Base-by-base conservation (phyloP, 2,329 filamentous ascomycete genomes). In the Colletotrichum neosansevieriae region DNA sequence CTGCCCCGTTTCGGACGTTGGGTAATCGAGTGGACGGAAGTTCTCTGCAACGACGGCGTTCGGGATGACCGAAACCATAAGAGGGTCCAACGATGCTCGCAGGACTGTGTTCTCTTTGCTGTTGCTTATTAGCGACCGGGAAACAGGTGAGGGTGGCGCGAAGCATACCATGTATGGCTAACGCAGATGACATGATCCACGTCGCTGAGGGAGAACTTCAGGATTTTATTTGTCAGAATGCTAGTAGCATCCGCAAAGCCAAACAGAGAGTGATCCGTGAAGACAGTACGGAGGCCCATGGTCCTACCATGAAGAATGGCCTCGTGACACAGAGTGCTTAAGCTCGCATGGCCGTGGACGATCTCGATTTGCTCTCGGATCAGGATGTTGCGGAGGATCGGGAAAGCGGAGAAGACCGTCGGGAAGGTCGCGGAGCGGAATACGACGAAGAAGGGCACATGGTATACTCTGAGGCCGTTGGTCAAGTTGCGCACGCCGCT, bases 21-120 rank as follows among this genome's bases (percentile, higher is more conserved):
- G 69, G 79, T 78, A 73, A 75, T 81, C 74, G 76, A 84, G 72
- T 0, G 95, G 96, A 58, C 91, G 89, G 76, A 99, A 99, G 80
- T 98, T 97, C 75, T 97, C 94, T 11, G 97, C 94, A 1, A 99
- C 97, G 2, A 99, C 93, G 10, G 96, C 96, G 73, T 99, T 99
- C 13, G 96, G 96, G 67, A 99, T 98, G 42, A 97, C 96, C 0
- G 95, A 98, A 21, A 99, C 96, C 91, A 98, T 98, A 24, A 97
- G 84, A 2, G 96, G 97, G 75, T 99, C 97, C 2, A 99, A 87
- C 0, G 95, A 97, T 4, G 96, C 96, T 75, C 96, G 88, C 10
- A 99, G 87, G 6, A 98, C 96, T 0, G 96, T 99, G 76, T 99
- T 99, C 79, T 99, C 96, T 79, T 99, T 99, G 83, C 94, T 97